Conservation (phyloP, 2,329 filamentous ascomycete genomes). For the Cladophialophora yegresii region DNA sequence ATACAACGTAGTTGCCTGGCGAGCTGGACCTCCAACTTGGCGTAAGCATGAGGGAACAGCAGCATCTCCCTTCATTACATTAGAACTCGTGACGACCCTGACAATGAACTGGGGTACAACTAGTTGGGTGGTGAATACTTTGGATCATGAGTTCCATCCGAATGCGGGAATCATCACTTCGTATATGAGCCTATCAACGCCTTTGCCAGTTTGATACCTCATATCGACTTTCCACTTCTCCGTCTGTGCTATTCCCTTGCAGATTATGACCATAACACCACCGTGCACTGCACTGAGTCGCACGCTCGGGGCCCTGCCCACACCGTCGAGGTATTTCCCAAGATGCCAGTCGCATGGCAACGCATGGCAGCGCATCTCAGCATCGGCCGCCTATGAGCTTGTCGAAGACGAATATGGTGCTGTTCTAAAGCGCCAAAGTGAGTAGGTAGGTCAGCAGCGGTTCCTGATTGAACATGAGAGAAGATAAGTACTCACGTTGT, state of each 20-base stretch:
- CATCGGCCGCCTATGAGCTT: background rate
- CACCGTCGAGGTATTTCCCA: background rate
- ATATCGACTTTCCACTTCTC: background rate
- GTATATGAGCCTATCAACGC: too few relatives aligned
- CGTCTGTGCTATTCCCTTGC: background rate
- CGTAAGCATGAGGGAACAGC: background rate
- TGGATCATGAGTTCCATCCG: background rate
- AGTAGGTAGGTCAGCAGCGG: background rate
- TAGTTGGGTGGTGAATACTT: background rate
- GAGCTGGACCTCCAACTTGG: too few relatives aligned
- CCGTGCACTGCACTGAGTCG: background rate
- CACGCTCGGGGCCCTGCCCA: background rate
- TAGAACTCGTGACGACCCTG: too few relatives aligned
- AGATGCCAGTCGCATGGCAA: background rate
- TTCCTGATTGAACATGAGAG: background rate
- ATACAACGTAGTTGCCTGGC: too few relatives aligned
- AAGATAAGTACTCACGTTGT: background rate
- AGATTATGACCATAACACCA: background rate
- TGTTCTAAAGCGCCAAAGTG: background rate
- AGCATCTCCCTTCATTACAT: background rate
- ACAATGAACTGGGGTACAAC: background rate
- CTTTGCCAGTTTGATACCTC: too few relatives aligned
- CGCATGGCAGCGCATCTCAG: background rate
- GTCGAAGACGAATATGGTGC: slow-evolving; percentile 2
- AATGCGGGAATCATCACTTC: background rate